Conservation (phyloP, 1,284 basidiomycete species). For the Rugosomyces carneus region DNA sequence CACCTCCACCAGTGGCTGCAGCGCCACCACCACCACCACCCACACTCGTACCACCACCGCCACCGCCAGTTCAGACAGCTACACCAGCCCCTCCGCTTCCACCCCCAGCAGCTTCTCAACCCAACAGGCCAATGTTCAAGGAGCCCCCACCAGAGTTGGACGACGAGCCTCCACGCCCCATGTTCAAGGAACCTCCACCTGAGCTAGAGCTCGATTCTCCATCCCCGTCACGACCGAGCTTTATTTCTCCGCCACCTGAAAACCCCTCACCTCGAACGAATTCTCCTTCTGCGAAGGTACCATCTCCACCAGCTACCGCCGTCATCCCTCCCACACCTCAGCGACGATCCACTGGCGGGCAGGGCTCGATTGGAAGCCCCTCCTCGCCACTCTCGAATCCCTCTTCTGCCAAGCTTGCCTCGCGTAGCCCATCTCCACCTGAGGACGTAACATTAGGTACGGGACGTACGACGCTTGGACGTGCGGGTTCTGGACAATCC, state of each 20-base stretch:
- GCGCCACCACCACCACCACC: conserved; percentile 18
- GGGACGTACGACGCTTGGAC: conserved; percentile 27
- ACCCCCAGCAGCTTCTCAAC: conserved; percentile 27
- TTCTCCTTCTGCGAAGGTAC: conserved; percentile 24
- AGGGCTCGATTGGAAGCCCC: conserved; percentile 23
- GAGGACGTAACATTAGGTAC: conserved; percentile 21
- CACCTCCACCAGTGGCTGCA: conserved; percentile 13
- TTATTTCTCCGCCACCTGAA: conserved; percentile 37
- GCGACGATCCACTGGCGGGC: conserved; percentile 30
- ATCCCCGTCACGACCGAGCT: conserved; percentile 31
- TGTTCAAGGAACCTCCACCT: conserved; percentile 40
- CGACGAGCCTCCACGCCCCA: conserved; percentile 44
- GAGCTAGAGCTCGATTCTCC: conserved; percentile 24
- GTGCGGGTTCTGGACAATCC: conserved; percentile 30
- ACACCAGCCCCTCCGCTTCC: conserved; percentile 19
- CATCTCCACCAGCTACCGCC: conserved; percentile 29
- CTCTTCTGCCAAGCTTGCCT: conserved; percentile 28
- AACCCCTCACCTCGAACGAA: conserved; percentile 27
- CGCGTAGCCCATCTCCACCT: conserved; percentile 35
- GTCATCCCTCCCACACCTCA: conserved; percentile 40
- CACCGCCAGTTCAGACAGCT: conserved; percentile 13
- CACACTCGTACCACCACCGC: conserved; percentile 16
- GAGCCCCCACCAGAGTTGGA: conserved; percentile 41
- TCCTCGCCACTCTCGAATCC: conserved; percentile 30
- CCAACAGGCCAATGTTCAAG: conserved; percentile 46